Base-by-base conservation (phyloP, 495 filamentous ascomycete genomes). In the Aspergillus hancockii region DNA sequence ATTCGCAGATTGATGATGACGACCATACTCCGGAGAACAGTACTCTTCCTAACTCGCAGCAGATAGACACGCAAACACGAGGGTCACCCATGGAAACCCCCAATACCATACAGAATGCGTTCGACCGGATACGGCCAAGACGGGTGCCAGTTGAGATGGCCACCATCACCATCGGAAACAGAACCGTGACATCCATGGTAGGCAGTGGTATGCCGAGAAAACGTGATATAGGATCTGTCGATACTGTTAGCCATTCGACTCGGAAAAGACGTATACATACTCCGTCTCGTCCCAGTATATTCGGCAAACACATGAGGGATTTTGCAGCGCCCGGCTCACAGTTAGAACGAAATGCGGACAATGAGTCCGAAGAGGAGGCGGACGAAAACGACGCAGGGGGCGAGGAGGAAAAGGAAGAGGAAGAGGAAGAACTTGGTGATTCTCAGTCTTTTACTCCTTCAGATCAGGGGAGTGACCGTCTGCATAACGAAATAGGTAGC, bases 131-230 rank as follows among this genome's bases (percentile, higher is more conserved):
- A 83, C 81, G 86, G 2, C 79, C 85, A 1, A 86, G 85, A 63
- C 83, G 90, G 32, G 69, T 78, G 12, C 81, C 83, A 7, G 77
- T 81, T n/a, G 88, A 92, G 67, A 77, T 87, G 51, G 92, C 93
- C 31, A 97, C 91, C 3, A 94, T 98, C 31, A 97, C 91, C 0
- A 89, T 98, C 54, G 93, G 91, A 4, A 82, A 89, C 54, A 85
- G 83, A 40, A 92, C 90, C 0, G 85, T 92, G 21, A 92, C 78
- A 7, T 81, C 83, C 0, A 74, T 82, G 46, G 71, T 89, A 58
- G 85, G 85, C 13, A 81, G 75, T 62, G 73, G 76, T 53, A 36
- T 70, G 1, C 71, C 73, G 30, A 77, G 74, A 57, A 79, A 78
- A 52, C 67, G 76, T 22, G 59, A 71, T 19, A 66, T 63, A 5